Evolutionary conservation across 768 basidiomycete species (phyloP).

Genomic region (Lactarius hengduanensis): DNA sequence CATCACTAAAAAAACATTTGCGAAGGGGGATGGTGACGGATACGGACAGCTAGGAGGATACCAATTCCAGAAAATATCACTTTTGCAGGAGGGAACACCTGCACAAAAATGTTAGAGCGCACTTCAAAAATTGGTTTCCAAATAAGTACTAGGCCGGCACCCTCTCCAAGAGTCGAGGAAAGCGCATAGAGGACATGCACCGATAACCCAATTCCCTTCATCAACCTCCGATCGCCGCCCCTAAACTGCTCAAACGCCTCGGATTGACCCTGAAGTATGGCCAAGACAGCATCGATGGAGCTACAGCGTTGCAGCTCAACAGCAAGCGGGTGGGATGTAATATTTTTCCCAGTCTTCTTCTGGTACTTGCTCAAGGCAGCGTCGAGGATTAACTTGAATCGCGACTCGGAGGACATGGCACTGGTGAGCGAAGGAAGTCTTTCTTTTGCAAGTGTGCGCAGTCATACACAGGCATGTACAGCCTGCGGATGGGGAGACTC

Average conservation of each 20-base stretch:
- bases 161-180: neutral
- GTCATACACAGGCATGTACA: too few species aligned
- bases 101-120: neutral
- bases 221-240: neutral
- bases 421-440: neutral
- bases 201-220: neutral
- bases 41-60: neutral
- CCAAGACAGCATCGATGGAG: neutral
- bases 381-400: neutral
- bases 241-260: neutral
- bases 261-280: neutral
- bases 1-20: neutral
- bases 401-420: neutral
- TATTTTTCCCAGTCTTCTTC: neutral
- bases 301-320: neutral
- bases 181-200: neutral
- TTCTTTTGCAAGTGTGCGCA: neutral
- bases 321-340: neutral
- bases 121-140: neutral
- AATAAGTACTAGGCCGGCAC: neutral
- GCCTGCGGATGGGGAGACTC: too few species aligned
- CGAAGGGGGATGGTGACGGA: neutral
- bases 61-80: neutral
- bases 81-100: neutral
- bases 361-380: neutral